These are phyloP conservation scores for Pyropia haitanensis DNA, from an alignment of 23 red algal genomes.

Conservation along the genomic window DNA sequence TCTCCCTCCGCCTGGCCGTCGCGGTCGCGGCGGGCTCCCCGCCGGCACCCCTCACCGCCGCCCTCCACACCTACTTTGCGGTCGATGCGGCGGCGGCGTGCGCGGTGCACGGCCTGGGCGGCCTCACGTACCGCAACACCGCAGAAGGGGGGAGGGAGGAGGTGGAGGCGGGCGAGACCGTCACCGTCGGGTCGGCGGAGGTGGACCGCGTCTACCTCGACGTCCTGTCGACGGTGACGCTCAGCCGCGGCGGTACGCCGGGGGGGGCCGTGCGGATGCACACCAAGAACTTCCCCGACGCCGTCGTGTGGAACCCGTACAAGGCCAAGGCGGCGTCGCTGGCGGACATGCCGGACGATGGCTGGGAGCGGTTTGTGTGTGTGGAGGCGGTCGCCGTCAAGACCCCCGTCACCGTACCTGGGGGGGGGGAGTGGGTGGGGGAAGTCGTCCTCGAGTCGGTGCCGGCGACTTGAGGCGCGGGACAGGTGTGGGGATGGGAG, in stretches of 20 bases:
- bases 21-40: neutral
- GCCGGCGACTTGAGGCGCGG: no score
- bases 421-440: conserved; percentile 3
- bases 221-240: conserved; percentile 4
- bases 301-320: conserved; percentile 86
- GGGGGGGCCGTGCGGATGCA: conserved; percentile 2
- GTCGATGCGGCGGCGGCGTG: conserved; percentile 14
- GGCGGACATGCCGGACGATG: conserved; percentile 66
- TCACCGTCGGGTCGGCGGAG: conserved; percentile 30
- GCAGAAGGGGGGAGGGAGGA: conserved; percentile 2
- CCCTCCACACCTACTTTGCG: conserved; percentile 75
- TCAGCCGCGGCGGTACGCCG: neutral
- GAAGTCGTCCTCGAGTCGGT: neutral
- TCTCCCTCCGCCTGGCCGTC: conserved; percentile 19
- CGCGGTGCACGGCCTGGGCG: conserved; percentile 17
- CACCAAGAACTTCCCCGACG: conserved; percentile 48
- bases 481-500: no score
- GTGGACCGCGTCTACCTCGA: conserved; percentile 69
- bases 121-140: conserved; percentile 33
- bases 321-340: conserved; percentile 54
- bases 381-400: conserved; percentile 62
- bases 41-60: conserved; percentile 18
- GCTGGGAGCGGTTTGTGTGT: conserved; percentile 69
- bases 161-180: conserved; percentile 14
- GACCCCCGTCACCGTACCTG: conserved; percentile 19